Conservation (phyloP, 257 asterid species). For the Solanum ossicruentum region DNA sequence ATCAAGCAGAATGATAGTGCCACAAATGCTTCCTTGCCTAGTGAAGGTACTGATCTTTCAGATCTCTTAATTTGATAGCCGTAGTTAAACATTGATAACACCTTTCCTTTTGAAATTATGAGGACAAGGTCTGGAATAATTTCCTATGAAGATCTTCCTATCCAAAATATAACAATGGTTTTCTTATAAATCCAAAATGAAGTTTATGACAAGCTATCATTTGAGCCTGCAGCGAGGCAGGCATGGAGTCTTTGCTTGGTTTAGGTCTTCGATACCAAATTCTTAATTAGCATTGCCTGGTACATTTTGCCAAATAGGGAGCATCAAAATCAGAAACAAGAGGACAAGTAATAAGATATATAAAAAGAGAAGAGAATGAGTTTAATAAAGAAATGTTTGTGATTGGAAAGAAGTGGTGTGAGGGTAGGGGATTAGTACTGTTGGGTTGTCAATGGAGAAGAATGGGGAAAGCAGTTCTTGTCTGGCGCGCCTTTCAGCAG, state of each 20-base stretch:
- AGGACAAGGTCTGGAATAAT: neutral
- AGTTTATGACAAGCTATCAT: neutral
- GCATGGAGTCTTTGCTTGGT: neutral
- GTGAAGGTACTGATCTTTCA: constrained; percentile 50
- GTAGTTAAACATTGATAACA: neutral
- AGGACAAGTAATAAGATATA: neutral
- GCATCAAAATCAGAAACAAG: neutral
- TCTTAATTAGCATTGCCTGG: neutral
- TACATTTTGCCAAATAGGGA: neutral
- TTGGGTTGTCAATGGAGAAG: neutral
- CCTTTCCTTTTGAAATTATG: neutral
- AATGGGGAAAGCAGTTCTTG: neutral
- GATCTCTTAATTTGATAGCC: neutral
- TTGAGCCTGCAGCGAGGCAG: neutral
- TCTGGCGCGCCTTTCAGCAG: neutral
- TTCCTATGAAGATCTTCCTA: neutral
- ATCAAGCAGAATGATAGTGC: constrained; percentile 25
- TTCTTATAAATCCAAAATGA: neutral
- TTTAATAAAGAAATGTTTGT: neutral
- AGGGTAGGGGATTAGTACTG: neutral
- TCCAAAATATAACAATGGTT: neutral
- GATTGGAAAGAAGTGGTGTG: neutral
- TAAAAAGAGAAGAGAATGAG: neutral
- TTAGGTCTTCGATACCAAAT: neutral
- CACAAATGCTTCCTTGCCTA: constrained; percentile 30